Evolutionary conservation across 2,329 filamentous ascomycete species (phyloP).

Genomic region (Fusarium phyllophilum): DNA sequence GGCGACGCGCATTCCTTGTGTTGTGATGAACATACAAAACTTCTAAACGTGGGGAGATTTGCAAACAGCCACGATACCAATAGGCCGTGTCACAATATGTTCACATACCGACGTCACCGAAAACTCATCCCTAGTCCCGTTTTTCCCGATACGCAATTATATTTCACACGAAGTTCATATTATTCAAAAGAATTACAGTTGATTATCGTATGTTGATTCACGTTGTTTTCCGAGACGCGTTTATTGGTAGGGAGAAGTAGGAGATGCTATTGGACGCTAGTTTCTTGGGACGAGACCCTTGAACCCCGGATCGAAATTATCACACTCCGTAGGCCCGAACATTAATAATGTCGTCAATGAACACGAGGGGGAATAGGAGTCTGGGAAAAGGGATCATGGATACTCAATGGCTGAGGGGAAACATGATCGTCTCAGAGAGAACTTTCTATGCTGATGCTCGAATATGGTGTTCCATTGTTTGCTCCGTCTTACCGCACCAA

Average conservation of each 20-base stretch:
- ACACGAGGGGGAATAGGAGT: neutral
- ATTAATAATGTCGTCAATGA: neutral
- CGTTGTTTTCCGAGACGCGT: conserved; percentile 26
- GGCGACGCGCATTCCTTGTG: conserved; percentile 34
- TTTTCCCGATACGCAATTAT: neutral
- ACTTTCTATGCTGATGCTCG: neutral
- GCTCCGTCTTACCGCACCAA: neutral
- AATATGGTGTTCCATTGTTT: neutral
- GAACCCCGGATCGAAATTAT: conserved; percentile 6
- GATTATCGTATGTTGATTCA: conserved; percentile 12
- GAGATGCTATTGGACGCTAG: conserved; percentile 10
- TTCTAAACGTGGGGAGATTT: conserved; percentile 20
- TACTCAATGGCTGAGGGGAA: neutral
- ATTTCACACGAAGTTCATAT: neutral
- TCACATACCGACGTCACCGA: conserved; percentile 26
- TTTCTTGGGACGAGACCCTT: conserved; percentile 19
- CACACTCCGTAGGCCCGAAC: neutral
- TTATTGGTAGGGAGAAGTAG: conserved; percentile 23
- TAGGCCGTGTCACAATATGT: conserved; percentile 8
- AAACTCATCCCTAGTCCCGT: conserved; percentile 1
- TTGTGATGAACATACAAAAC: conserved; percentile 11
- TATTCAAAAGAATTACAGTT: neutral
- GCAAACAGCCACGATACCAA: conserved; percentile 35
- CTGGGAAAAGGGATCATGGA: neutral
- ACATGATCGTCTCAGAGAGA: neutral